Conservation (phyloP, 805 yeast species). For the Yamadazyma ubonensis region DNA sequence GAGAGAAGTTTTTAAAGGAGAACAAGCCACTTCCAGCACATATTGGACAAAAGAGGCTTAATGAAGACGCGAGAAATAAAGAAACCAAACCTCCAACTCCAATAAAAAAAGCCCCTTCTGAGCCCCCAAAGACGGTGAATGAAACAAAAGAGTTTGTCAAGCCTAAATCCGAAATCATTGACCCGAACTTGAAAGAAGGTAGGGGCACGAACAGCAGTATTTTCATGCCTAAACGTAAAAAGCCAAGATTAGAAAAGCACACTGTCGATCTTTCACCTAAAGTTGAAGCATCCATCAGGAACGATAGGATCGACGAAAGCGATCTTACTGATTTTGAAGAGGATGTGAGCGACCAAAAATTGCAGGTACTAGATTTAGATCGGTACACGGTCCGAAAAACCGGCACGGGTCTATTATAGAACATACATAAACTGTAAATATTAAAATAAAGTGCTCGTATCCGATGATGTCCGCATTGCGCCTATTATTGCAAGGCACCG, state of each 20-base stretch:
- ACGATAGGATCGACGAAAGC: too few relatives aligned
- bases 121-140: background rate
- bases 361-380: slow-evolving; percentile 4
- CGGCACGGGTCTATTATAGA: background rate
- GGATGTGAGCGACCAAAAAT: slow-evolving; percentile 16
- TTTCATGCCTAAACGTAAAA: slow-evolving; percentile 13
- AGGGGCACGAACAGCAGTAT: background rate
- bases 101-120: too few relatives aligned
- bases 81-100: too few relatives aligned
- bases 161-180: background rate
- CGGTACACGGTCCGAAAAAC: slow-evolving; percentile 4
- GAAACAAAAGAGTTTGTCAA: background rate
- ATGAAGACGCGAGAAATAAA: background rate
- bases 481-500: too few relatives aligned
- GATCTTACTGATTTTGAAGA: slow-evolving; percentile 27
- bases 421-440: background rate
- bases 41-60: background rate
- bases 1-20: slow-evolving; percentile 50
- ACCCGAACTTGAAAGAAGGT: background rate
- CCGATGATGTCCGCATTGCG: too few relatives aligned
- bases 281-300: slow-evolving; percentile 4
- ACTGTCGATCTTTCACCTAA: too few relatives aligned
- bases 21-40: slow-evolving; percentile 4
- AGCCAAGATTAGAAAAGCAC: too few relatives aligned
- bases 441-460: background rate